Conservation (phyloP, 768 basidiomycete genomes). For the Leccinum olivaceopallidum region DNA sequence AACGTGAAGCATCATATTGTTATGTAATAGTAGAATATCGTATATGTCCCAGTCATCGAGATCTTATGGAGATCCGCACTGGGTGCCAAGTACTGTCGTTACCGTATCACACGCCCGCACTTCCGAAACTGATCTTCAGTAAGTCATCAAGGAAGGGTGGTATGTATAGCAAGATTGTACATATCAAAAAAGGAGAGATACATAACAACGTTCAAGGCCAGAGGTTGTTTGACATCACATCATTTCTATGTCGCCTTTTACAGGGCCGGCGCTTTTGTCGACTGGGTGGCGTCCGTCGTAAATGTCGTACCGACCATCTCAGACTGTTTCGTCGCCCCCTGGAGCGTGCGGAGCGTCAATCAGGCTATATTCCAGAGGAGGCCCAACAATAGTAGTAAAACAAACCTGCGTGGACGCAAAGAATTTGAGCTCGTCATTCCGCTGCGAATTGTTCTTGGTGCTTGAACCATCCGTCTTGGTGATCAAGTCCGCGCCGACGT, state of each 20-base stretch:
- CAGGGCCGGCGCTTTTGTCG: background rate
- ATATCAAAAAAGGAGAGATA: background rate
- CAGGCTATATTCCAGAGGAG: background rate
- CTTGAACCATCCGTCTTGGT: background rate
- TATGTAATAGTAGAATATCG: no score
- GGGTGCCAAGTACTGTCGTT: background rate
- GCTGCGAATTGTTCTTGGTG: background rate
- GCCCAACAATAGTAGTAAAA: background rate
- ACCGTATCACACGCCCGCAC: background rate
- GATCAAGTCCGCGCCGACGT: conserved; percentile 1
- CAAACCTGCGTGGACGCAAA: conserved; percentile 1
- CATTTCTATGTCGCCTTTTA: background rate
- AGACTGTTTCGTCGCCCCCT: background rate
- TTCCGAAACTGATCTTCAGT: background rate
- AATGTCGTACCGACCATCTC: background rate
- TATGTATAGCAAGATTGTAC: background rate
- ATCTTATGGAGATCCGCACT: background rate
- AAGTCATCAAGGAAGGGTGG: background rate
- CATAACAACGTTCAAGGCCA: background rate
- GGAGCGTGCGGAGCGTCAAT: background rate
- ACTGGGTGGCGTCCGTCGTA: background rate
- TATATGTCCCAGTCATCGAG: background rate
- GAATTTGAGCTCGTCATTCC: background rate
- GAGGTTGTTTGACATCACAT: background rate
- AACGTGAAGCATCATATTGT: no score